Evolutionary conservation across 345 rosid species (phyloP), one percentile per base, ranked within the genome.

Genomic region (Camelina hispida): DNA sequence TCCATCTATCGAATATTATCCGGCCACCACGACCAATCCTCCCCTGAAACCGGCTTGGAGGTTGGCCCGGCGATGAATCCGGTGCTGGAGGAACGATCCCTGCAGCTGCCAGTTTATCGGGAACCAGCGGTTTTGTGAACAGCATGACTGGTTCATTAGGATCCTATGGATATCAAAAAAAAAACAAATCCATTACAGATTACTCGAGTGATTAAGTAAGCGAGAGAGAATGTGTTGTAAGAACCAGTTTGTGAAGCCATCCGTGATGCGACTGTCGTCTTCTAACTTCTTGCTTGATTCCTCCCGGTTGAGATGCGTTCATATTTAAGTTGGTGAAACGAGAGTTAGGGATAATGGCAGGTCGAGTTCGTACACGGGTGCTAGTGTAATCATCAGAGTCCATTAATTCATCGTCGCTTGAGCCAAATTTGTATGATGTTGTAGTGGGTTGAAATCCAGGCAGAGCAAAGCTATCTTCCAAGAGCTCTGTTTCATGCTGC

Each of bases 21-120:
- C 99, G 85, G 12, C 98, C 98, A 77, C 99, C 99, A 2, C 99
- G 92, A 3, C 99, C 98, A 43, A 95, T 87, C 80, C 99, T 90
- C 74, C 99, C 99, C 13, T 78, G 89, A 68, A 87, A 91, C 83
- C 84, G 87, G 20, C 78, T 79, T 34, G 83, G 79, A 25, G 85
- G 64, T 18, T 78, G 81, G 7, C 79, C 63, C 2, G 87, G 71
- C 1, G 84, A 58, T 61, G 78, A 43, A 8, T 46, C 78, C 35
- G 84, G 91, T 58, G 83, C 78, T 1, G 97, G 97, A n/a, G 98
- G 97, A 48, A 85, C 84, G 59, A 95, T 86, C 70, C 93, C 85
- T 4, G 98, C 96, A 55, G 91, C 91, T 2, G 87, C 91, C 81
- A 96, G 82, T 85, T 93, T 96, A 16, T 90, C 97, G 0, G 96